These are phyloP conservation scores for Panicum hallii DNA, from an alignment of 202 grass and related monocot genomes.

Conservation along the genomic window DNA sequence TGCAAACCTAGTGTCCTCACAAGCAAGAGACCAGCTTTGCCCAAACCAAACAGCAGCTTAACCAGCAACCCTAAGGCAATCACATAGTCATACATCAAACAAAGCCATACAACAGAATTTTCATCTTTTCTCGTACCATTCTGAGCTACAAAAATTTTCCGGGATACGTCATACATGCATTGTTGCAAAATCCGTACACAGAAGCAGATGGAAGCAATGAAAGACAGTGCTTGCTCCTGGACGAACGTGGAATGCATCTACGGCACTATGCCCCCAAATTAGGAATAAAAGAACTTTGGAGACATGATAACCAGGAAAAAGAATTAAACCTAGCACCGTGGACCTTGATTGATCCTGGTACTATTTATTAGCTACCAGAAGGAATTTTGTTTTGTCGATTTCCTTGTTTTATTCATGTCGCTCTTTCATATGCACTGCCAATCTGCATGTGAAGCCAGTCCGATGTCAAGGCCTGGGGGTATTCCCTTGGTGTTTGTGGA, in stretches of 20 bases:
- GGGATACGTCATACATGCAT: constrained; percentile 17
- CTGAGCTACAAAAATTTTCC: not conserved
- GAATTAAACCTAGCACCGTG: constrained; percentile 38
- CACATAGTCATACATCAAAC: not conserved
- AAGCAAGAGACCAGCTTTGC: not conserved
- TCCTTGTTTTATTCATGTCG: constrained; percentile 64
- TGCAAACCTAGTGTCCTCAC: not conserved
- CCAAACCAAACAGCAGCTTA: not conserved
- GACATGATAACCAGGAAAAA: constrained; percentile 41
- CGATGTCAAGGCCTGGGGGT: constrained; percentile 53
- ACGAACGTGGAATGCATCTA: constrained; percentile 25
- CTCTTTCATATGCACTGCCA: constrained; percentile 78
- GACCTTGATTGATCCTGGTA: constrained; percentile 47
- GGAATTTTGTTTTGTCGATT: constrained; percentile 1
- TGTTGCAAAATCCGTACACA: not conserved
- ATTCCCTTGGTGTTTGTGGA: constrained; percentile 74
- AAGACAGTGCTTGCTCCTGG: constrained; percentile 16
- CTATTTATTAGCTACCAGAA: constrained; percentile 38
- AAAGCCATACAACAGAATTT: not conserved
- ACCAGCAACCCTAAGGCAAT: not conserved
- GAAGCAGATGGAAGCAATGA: not conserved
- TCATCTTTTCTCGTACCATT: constrained; percentile 1
- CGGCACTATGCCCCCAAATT: constrained; percentile 50
- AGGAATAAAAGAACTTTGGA: constrained; percentile 47
- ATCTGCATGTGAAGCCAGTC: constrained; percentile 98